These are phyloP conservation scores for Tolypocladium ovalisporum DNA, from an alignment of 2,329 filamentous ascomycete genomes.

Conservation along the genomic window DNA sequence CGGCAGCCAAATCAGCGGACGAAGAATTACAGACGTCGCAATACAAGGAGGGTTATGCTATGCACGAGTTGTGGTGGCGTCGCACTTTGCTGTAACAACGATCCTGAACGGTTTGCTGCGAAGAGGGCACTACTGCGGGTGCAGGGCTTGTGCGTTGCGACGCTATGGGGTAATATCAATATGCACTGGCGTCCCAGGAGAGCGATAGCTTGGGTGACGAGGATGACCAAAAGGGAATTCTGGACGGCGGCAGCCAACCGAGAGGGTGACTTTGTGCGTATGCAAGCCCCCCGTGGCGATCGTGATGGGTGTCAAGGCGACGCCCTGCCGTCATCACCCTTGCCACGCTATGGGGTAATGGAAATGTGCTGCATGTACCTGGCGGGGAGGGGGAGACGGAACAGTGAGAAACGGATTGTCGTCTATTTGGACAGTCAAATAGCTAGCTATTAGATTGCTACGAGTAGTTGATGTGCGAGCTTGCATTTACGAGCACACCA, in stretches of 20 bases:
- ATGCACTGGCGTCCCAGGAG: neutral
- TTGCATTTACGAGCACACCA: neutral
- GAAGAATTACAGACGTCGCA: too few relatives aligned
- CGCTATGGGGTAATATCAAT: neutral
- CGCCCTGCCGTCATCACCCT: neutral
- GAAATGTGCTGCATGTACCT: neutral
- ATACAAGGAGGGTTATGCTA: too few relatives aligned
- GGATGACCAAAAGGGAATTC: neutral
- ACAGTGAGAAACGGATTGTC: neutral
- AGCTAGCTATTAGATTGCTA: neutral
- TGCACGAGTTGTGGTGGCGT: too few relatives aligned
- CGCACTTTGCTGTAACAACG: too few relatives aligned
- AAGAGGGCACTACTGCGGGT: neutral
- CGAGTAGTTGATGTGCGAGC: too few relatives aligned
- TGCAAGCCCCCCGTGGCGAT: neutral
- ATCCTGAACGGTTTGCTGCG: neutral
- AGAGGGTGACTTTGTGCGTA: neutral
- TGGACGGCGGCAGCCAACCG: neutral
- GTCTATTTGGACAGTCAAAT: neutral
- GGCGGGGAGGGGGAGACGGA: neutral
- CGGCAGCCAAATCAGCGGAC: too few relatives aligned
- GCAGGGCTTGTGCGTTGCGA: neutral
- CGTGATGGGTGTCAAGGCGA: neutral
- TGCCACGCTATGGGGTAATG: slow-evolving; percentile 1
- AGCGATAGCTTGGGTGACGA: neutral